Conservation (phyloP, 2,329 filamentous ascomycete genomes). For the Fusarium ramigenum region DNA sequence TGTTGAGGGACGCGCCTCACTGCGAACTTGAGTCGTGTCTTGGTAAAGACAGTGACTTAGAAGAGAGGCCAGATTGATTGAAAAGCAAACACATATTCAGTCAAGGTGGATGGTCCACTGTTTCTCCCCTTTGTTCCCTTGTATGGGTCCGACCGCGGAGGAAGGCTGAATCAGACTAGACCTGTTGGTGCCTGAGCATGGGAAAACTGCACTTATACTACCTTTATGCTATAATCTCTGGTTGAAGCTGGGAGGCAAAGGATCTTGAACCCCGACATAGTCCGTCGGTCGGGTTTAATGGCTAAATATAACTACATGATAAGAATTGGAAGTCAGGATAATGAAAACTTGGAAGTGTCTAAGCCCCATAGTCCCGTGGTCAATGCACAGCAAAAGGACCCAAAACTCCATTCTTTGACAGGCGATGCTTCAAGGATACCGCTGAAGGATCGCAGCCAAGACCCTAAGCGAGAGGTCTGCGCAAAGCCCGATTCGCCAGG, state of each 20-base stretch:
- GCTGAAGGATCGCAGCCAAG: neutral
- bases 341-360: neutral
- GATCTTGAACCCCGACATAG: neutral
- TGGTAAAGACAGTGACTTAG: rapidly evolving
- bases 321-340: neutral
- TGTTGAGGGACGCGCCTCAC: neutral
- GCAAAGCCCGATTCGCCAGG: neutral
- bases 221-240: rapidly evolving
- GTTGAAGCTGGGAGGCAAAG: rapidly evolving
- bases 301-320: neutral
- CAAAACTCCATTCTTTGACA: neutral
- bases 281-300: neutral
- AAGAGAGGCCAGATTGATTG: too few species aligned
- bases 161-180: rapidly evolving
- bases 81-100: too few species aligned
- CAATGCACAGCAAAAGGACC: neutral
- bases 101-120: too few species aligned
- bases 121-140: neutral
- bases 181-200: neutral
- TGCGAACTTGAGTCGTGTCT: neutral
- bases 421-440: neutral
- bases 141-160: neutral
- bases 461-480: neutral
- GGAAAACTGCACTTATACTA: rapidly evolving
- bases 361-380: neutral